Conservation (phyloP, 306 rosid genomes). For the Cucumis cinereus region DNA sequence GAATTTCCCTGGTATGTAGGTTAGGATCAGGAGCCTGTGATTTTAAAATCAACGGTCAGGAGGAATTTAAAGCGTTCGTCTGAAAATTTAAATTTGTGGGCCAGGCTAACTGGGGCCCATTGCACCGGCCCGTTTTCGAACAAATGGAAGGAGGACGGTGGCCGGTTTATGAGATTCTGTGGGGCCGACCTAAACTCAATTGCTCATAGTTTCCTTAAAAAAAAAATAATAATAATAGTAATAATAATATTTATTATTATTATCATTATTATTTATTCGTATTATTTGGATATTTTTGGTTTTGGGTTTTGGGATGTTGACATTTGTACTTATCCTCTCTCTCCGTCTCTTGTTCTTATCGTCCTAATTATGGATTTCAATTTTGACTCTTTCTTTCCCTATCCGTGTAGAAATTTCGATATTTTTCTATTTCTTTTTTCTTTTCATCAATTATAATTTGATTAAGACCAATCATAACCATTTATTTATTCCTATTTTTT, state of each 20-base stretch:
- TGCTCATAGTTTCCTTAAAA: neutral
- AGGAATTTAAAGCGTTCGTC: constrained; percentile 1
- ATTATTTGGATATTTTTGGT: neutral
- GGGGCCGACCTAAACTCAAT: neutral
- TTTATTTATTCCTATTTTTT: neutral
- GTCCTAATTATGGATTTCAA: neutral
- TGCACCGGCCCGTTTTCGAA: neutral
- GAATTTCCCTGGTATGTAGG: constrained; percentile 10
- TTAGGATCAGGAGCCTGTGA: constrained; percentile 29
- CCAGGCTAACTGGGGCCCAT: constrained; percentile 2
- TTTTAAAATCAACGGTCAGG: constrained; percentile 25
- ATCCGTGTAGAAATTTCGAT: neutral
- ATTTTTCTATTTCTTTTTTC: no score
- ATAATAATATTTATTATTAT: neutral
- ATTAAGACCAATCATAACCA: neutral
- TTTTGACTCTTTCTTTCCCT: neutral
- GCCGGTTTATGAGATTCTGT: neutral
- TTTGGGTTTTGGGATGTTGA: constrained; percentile 20
- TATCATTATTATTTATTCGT: no score
- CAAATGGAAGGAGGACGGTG: neutral
- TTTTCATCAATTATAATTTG: no score
- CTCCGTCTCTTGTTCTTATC: constrained; percentile 26
- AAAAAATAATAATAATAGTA: neutral
- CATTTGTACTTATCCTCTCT: constrained; percentile 45
- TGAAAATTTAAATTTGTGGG: constrained; percentile 16